Evolutionary conservation across 495 filamentous ascomycete species (phyloP), one percentile per base, ranked within the genome.

Genomic region (Trichocladium antarcticum): DNA sequence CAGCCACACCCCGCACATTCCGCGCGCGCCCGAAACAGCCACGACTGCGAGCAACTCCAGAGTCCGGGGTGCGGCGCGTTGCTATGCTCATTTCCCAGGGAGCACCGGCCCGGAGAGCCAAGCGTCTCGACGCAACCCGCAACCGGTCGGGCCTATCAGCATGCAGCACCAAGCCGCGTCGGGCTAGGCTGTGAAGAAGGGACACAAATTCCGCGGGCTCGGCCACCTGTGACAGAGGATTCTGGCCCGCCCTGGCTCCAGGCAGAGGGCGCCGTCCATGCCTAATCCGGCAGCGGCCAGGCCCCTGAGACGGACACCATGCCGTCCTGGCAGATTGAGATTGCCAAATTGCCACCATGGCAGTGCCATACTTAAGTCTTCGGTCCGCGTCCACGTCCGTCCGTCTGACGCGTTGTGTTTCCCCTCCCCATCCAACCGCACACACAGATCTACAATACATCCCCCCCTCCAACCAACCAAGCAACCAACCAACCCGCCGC

Each of bases 1-100:
- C 3, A 32, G 31, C 3, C 10, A 3, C 31, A 32, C 31, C 24
- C 24, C 24, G 24, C 24, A 27, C 8, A 3, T 27, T n/a, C n/a
- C n/a, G n/a, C n/a, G n/a, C 24, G 3, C 24, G 5, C 44, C 34
- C 44, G 34, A 46, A 46, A 46, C n/a, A 46, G 44, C 8, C 44
- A 46, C 44, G 34, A 46, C 34, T 29, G 44, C 44, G 44, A 46
- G 22, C 14, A 0, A 4, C 34, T 9, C 16, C 28, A 20, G 16
- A 11, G 1, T 21, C 15, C 2, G 12, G n/a, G n/a, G n/a, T n/a
- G n/a, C n/a, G n/a, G n/a, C n/a, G n/a, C n/a, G n/a, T n/a, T 1
- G 24, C 24, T 3, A 27, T 27, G n/a, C 41, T 32, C 41, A 45
- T 45, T 36, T 45, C 42, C 31, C 19, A 11, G 29, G 28, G 16